A percentile compares a stretch with the other conserved stretches of the same genome.
These are phyloP conservation scores for Luffa aegyptiaca DNA, from an alignment of 306 rosid genomes.

Conservation along the genomic window DNA sequence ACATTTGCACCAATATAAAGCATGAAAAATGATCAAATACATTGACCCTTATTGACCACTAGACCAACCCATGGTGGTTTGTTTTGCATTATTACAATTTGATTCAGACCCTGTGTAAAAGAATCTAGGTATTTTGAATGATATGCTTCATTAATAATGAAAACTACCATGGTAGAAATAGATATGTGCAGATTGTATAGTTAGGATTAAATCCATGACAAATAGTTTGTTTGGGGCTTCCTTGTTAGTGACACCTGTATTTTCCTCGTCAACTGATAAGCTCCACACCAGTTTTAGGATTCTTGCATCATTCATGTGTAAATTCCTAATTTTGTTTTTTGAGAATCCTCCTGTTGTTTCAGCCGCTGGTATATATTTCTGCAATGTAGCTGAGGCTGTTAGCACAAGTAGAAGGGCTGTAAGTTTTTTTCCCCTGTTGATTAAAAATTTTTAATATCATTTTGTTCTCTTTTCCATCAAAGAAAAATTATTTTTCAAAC, in stretches of 20 bases:
- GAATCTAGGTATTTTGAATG: background rate
- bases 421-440: slow-evolving; percentile 9
- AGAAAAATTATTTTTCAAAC: background rate
- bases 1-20: too few species aligned
- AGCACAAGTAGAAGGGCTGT: slow-evolving; percentile 64
- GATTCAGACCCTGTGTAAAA: background rate
- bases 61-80: background rate
- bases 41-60: background rate
- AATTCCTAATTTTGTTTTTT: background rate
- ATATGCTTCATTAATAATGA: background rate
- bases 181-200: too few species aligned
- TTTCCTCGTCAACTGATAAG: background rate
- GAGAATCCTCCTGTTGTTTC: background rate
- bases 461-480: background rate
- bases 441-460: background rate
- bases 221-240: background rate
- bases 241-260: background rate
- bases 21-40: too few species aligned
- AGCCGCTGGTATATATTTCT: slow-evolving; percentile 32
- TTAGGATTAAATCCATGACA: too few species aligned
- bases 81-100: background rate
- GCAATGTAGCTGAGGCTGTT: slow-evolving; percentile 44
- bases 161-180: too few species aligned
- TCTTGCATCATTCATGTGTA: background rate
- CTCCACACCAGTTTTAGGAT: background rate